Base-by-base conservation (phyloP, 1,284 basidiomycete genomes). In the Cutaneotrichosporon spelunceum region DNA sequence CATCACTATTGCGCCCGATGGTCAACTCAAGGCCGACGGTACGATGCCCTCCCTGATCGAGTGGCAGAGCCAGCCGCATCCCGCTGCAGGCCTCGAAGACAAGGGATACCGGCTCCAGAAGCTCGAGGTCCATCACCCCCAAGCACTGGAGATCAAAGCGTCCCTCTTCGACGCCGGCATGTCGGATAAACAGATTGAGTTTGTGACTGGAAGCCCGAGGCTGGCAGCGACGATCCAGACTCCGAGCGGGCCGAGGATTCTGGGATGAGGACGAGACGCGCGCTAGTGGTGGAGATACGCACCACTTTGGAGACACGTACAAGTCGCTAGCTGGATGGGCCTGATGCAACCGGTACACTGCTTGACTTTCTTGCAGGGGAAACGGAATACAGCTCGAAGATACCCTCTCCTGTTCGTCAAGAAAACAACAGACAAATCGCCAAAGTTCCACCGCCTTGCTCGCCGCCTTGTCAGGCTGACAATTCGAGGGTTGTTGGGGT, bases 1-100 rank as follows among this genome's bases (percentile, higher is more conserved):
- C n/a, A 56, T 61, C 56, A 61, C 60, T 1, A 33, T 61, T 19
- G 52, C 50, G 1, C 26, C 34, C 10, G 60, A 61, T 45, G 60
- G 60, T n/a, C 47, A 27, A 14, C 54, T 60, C 4, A 48, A 54
- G 10, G 10, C 14, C 21, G 59, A 60, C 48, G 59, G 59, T 10
- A 42, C 59, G 4, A 44, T 52, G 36, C 59, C 59, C 6, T 56
- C 49, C 13, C 27, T 60, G 6, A 53, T 60, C 24, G 48, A 60
- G 54, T 60, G 59, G 59, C 21, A 52, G 23, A 45, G 26, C 19
- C 14, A 30, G 8, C 54, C 53, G n/a, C 59, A 60, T 23, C 59
- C 59, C 11, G 54, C 53, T 5, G 26, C 48, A 3, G 42, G 19
- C 9, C 59, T 60, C 14, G 23, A n/a, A 9, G 59, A 60, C n/a